Percentiles rank a stretch among this genome's conserved stretches.
Conservation (phyloP, 1,284 basidiomycete species). For the Apiotrichum siamense region DNA sequence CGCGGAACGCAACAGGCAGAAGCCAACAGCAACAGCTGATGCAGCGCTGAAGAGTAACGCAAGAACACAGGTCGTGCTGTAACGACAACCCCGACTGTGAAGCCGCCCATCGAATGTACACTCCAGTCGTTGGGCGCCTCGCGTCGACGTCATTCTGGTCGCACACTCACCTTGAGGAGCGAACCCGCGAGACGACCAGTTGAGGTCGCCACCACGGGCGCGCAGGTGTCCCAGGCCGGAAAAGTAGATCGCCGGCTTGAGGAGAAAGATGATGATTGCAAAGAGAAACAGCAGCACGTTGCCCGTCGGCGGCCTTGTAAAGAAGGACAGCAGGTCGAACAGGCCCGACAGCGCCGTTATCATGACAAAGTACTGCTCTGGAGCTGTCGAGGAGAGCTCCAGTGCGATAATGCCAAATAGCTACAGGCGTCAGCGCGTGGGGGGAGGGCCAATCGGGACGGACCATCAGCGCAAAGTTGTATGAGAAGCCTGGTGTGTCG, state of each 20-base stretch:
- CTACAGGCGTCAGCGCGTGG: conserved; percentile 9
- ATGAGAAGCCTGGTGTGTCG: conserved; percentile 13
- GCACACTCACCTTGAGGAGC: no score
- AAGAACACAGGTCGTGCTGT: no score
- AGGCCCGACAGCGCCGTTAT: conserved; percentile 27
- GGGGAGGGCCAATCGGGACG: conserved; percentile 3
- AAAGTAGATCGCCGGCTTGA: conserved; percentile 36
- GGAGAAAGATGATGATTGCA: conserved; percentile 20
- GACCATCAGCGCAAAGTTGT: conserved; percentile 42
- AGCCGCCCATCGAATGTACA: no score
- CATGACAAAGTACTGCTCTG: conserved; percentile 33
- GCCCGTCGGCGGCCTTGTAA: conserved; percentile 5
- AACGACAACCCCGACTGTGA: no score
- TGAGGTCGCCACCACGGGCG: conserved; percentile 35
- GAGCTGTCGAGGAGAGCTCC: conserved; percentile 27
- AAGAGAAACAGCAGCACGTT: conserved; percentile 12
- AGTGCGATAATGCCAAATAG: conserved; percentile 37
- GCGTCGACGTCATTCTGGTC: no score
- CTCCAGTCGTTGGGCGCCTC: no score
- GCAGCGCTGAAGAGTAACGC: not conserved
- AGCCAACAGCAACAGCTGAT: not conserved
- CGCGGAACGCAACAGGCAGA: not conserved
- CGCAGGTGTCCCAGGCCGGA: conserved; percentile 26
- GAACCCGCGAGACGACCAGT: conserved; percentile 6
- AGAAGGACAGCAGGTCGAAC: conserved; percentile 29